These are phyloP conservation scores for Golubevia pallescens DNA, from an alignment of 1,284 basidiomycete genomes.

Conservation along the genomic window DNA sequence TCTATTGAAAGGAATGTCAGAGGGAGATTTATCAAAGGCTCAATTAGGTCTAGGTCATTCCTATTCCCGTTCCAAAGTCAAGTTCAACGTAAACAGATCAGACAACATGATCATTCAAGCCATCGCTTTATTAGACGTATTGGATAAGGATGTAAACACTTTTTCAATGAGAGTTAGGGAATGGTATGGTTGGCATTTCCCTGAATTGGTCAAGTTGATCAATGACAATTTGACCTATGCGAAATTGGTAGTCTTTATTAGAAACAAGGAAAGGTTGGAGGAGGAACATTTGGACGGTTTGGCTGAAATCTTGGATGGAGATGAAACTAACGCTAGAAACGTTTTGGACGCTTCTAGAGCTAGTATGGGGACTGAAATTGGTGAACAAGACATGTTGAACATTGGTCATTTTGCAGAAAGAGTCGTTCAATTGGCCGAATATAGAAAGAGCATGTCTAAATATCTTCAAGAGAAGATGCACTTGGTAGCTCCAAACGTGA, in stretches of 20 bases:
- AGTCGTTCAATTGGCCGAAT: conserved; percentile 89
- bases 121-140: conserved; percentile 95
- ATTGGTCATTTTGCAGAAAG: conserved; percentile 90
- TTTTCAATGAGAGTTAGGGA: conserved; percentile 98
- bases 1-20: conserved; percentile 58
- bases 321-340: conserved; percentile 86
- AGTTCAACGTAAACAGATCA: conserved; percentile 98
- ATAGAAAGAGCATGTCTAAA: conserved; percentile 86
- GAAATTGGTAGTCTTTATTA: conserved; percentile 83
- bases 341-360: conserved; percentile 91
- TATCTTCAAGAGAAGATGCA: conserved; percentile 99
- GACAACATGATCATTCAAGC: conserved; percentile 99
- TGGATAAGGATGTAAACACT: conserved; percentile 99
- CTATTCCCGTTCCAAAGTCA: conserved; percentile 62
- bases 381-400: conserved; percentile 94
- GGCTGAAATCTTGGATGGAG: conserved; percentile 82
- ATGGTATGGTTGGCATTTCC: conserved; percentile 99
- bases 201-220: conserved; percentile 91
- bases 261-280: conserved; percentile 77
- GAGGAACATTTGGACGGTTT: conserved; percentile 78
- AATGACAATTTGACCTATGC: conserved; percentile 96
- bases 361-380: conserved; percentile 92
- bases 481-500: conserved; percentile 88
- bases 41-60: conserved; percentile 61
- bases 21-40: conserved; percentile 57